Evolutionary conservation across 192 early-diverging fungal genomes (phyloP).

Genomic region (Coemansia sp.): DNA sequence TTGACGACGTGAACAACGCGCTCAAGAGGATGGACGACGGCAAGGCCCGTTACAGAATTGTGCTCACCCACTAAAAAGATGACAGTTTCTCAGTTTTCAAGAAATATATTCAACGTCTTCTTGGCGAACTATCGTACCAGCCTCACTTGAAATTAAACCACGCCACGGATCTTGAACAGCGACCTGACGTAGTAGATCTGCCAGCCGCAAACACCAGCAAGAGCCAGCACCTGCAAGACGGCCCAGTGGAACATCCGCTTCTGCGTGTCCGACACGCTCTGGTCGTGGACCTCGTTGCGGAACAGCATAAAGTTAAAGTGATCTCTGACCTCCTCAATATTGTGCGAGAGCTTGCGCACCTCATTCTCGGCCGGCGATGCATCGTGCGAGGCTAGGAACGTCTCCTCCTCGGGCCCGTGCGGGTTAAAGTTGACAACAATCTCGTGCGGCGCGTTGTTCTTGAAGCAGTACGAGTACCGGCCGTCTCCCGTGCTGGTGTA

Average conservation of each 20-base stretch:
- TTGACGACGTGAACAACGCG: conserved; percentile 63
- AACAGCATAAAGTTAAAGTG: conserved; percentile 53
- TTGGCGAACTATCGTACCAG: neutral
- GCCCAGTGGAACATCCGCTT: conserved; percentile 49
- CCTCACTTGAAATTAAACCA: conserved; percentile 18
- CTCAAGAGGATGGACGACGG: conserved; percentile 59
- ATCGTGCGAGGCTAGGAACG: conserved; percentile 24
- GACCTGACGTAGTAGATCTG: conserved; percentile 53
- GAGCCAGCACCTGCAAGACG: conserved; percentile 38
- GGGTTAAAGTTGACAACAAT: conserved; percentile 53
- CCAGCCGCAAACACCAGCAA: conserved; percentile 49
- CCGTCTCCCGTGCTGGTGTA: conserved; percentile 35
- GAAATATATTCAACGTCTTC: neutral
- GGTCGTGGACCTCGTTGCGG: conserved; percentile 50
- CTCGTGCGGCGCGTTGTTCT: conserved; percentile 43
- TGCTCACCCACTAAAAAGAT: conserved; percentile 52
- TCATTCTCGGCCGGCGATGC: conserved; percentile 42
- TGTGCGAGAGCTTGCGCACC: conserved; percentile 48
- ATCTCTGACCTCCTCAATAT: conserved; percentile 48
- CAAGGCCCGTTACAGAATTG: conserved; percentile 68
- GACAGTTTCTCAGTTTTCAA: conserved; percentile 8
- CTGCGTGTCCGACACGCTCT: conserved; percentile 44
- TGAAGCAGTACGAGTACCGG: conserved; percentile 50
- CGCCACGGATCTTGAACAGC: conserved; percentile 51
- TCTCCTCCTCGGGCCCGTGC: conserved; percentile 46